phyloP scores from a whole-genome alignment of 2,329 filamentous ascomycete species.

The Ilyonectria sp. region DNA sequence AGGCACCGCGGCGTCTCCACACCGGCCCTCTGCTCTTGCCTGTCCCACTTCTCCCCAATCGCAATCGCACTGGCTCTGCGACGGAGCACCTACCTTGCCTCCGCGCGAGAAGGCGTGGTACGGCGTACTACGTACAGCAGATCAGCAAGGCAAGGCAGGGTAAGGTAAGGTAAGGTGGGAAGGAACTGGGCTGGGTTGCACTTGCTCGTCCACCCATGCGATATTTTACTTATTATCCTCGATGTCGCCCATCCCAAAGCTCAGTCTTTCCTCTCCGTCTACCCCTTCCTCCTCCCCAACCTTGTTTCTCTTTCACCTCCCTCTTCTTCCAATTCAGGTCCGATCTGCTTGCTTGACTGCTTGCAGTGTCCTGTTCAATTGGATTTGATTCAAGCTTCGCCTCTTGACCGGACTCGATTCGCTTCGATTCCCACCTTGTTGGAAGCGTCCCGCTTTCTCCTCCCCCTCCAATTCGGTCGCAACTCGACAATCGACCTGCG shows the following conservation, averaged over 20 bases:
- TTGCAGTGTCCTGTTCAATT: conserved; percentile 37
- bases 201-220: conserved; percentile 26
- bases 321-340: conserved; percentile 23
- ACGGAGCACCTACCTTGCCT: background rate
- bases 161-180: conserved; percentile 26
- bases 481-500: conserved; percentile 11
- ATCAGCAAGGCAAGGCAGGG: conserved; percentile 16
- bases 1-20: conserved; percentile 41
- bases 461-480: conserved; percentile 11
- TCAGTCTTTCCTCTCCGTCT: conserved; percentile 14
- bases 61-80: background rate
- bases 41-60: conserved; percentile 12
- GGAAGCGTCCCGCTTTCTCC: background rate
- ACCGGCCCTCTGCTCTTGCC: conserved; percentile 19
- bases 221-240: conserved; percentile 38
- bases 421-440: conserved; percentile 13
- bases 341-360: conserved; percentile 45
- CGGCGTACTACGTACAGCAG: conserved; percentile 13
- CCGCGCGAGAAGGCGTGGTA: background rate
- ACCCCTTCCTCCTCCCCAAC: conserved; percentile 11
- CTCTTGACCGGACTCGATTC: conserved; percentile 21
- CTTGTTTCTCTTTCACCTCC: conserved; percentile 1
- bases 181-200: conserved; percentile 25
- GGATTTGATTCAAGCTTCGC: conserved; percentile 31
- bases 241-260: conserved; percentile 23